Evolutionary conservation across 331 rosid species (phyloP).

Genomic region (Rhamnella rubrinervis): DNA sequence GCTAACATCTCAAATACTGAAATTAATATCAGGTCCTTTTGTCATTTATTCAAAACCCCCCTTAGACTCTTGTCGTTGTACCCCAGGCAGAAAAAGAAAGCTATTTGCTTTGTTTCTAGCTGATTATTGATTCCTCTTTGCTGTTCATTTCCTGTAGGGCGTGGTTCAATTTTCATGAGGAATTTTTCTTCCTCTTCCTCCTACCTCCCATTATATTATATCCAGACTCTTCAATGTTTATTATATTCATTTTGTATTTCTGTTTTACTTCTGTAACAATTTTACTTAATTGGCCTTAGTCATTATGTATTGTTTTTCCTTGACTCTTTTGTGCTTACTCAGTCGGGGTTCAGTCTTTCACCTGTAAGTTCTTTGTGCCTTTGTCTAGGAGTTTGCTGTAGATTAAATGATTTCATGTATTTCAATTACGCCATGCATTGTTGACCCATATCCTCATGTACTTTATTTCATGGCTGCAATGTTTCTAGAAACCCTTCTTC

Average conservation of each 20-base stretch:
- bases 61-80: not conserved
- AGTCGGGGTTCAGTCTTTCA: constrained; percentile 94
- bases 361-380: constrained; percentile 60
- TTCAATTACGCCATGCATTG: not conserved
- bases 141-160: constrained; percentile 51
- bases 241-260: not conserved
- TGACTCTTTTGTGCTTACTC: constrained; percentile 66
- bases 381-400: constrained; percentile 2
- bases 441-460: not conserved
- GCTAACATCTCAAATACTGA: constrained; percentile 85
- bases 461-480: constrained; percentile 17
- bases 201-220: constrained; percentile 98
- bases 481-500: constrained; percentile 85
- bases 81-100: not conserved
- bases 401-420: constrained; percentile 4
- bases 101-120: not conserved
- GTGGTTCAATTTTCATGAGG: constrained; percentile 98
- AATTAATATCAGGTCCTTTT: constrained; percentile 64
- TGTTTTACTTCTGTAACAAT: constrained; percentile 7
- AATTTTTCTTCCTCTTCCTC: constrained; percentile 88
- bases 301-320: constrained; percentile 35
- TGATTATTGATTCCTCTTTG: constrained; percentile 5
- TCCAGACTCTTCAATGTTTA: constrained; percentile 36
- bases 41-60: not conserved
- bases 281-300: constrained; percentile 4